Percentiles rank a stretch among this genome's conserved stretches.
These are phyloP conservation scores for Candida silvicultrix DNA, from an alignment of 805 yeast genomes.

Conservation along the genomic window DNA sequence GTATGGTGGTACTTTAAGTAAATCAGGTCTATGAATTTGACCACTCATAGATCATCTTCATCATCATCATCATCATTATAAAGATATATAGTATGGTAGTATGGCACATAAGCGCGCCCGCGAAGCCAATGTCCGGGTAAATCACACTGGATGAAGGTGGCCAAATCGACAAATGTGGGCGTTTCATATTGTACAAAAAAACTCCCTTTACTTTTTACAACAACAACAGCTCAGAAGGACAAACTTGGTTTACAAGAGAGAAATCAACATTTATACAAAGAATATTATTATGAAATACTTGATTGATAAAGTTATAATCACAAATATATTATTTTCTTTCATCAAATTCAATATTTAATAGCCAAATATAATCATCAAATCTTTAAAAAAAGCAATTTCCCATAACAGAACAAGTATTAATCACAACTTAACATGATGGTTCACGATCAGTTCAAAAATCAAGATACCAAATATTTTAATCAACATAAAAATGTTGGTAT, in stretches of 20 bases:
- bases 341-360: neutral
- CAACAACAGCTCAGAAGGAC: neutral
- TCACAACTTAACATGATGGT: neutral
- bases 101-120: too few species aligned
- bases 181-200: neutral
- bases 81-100: too few species aligned
- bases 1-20: too few species aligned
- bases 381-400: neutral
- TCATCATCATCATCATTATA: too few species aligned
- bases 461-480: conserved; percentile 3
- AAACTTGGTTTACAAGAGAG: neutral
- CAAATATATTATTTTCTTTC: neutral
- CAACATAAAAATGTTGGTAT: conserved; percentile 3
- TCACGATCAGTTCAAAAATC: conserved; percentile 1
- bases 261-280: neutral
- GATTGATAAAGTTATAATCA: neutral
- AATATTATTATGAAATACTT: neutral
- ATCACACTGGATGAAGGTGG: too few species aligned
- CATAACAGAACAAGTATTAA: too few species aligned
- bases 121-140: too few species aligned
- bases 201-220: neutral
- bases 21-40: too few species aligned
- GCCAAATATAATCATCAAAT: neutral
- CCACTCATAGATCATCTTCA: too few species aligned
- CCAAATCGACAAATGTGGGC: neutral